phyloP scores from a whole-genome alignment of 2,329 filamentous ascomycete genomes.

The Periconia digitata region DNA sequence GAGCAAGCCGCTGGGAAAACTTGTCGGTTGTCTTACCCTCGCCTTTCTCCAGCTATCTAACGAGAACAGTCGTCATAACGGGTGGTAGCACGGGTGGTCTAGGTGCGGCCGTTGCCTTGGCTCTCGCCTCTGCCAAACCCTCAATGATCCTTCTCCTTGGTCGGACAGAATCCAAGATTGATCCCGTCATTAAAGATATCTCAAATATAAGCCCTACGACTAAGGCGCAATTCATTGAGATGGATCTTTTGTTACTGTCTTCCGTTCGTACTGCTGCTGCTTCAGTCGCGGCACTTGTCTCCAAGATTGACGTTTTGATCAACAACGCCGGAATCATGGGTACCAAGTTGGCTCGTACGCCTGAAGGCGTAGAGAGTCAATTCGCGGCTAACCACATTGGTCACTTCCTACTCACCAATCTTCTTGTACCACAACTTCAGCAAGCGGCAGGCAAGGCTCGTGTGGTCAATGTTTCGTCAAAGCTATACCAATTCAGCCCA shows the following conservation, averaged over 20 bases:
- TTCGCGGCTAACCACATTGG: slow-evolving; percentile 50
- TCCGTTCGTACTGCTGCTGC: slow-evolving; percentile 32
- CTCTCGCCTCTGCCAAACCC: slow-evolving; percentile 14
- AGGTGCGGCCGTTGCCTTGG: slow-evolving; percentile 12
- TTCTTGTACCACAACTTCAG: slow-evolving; percentile 42
- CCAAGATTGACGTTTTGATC: slow-evolving; percentile 40
- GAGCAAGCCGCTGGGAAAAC: too few species aligned
- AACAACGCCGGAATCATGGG: slow-evolving; percentile 40
- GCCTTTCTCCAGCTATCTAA: too few species aligned
- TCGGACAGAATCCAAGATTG: slow-evolving; percentile 8
- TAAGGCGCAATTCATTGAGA: slow-evolving; percentile 8
- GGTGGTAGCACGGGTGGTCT: slow-evolving; percentile 10
- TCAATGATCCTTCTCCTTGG: slow-evolving; percentile 14
- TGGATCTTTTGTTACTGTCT: slow-evolving; percentile 36
- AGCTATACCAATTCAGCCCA: neutral
- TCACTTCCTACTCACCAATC: slow-evolving; percentile 44
- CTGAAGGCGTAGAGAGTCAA: slow-evolving; percentile 48
- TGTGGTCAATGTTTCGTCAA: neutral
- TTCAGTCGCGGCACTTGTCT: slow-evolving; percentile 17
- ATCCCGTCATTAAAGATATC: neutral
- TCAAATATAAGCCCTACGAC: slow-evolving; percentile 8
- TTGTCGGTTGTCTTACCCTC: too few species aligned
- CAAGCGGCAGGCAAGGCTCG: slow-evolving; percentile 7
- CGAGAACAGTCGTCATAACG: slow-evolving; percentile 42
- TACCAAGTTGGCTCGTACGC: slow-evolving; percentile 18